Percentiles rank a stretch among this genome's conserved stretches.
These are phyloP conservation scores for Fagopyrum homotropicum DNA, from an alignment of 148 eudicot species.

Conservation along the genomic window DNA sequence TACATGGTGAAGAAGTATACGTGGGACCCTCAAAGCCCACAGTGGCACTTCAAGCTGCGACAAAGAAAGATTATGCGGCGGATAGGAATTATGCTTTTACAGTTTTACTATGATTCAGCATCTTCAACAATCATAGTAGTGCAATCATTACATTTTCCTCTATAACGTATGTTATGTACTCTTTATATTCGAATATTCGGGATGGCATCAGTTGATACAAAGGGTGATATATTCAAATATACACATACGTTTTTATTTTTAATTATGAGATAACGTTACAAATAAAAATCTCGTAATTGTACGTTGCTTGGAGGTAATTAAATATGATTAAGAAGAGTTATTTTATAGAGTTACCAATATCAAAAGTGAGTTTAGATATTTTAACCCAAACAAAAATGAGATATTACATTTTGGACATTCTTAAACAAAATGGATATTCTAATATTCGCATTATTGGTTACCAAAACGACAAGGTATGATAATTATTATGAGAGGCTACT, in stretches of 20 bases:
- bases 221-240: too few species aligned
- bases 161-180: neutral
- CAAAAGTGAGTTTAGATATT: neutral
- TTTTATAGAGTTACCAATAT: neutral
- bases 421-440: neutral
- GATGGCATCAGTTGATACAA: neutral
- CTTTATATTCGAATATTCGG: slow-evolving; percentile 3
- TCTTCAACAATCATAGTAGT: neutral
- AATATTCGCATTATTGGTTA: slow-evolving; percentile 5
- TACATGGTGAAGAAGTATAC: slow-evolving; percentile 27
- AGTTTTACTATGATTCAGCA: neutral
- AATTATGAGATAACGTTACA: too few species aligned
- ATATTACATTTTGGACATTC: too few species aligned
- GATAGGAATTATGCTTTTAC: neutral
- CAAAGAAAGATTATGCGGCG: neutral
- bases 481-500: neutral
- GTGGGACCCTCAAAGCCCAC: neutral
- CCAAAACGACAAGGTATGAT: neutral
- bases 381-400: neutral
- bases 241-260: too few species aligned
- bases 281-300: too few species aligned
- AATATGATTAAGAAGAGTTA: too few species aligned
- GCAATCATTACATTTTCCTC: neutral
- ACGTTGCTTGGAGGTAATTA: too few species aligned
- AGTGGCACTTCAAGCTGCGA: neutral